Evolutionary conservation across 768 basidiomycete species (phyloP).

Genomic region (Chiua virens): DNA sequence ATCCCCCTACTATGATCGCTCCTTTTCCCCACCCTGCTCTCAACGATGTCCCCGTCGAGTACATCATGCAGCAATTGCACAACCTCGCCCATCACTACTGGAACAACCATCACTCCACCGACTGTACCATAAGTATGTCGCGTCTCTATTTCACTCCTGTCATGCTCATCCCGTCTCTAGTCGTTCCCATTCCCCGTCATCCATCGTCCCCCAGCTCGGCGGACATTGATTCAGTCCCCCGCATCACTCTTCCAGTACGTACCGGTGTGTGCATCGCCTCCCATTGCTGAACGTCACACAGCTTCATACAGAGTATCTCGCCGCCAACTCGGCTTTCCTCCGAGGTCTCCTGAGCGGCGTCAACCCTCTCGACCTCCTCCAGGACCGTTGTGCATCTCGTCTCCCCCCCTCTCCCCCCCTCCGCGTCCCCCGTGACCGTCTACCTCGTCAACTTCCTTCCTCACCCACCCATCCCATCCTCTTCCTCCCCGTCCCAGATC

Average conservation of each 20-base stretch:
- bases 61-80: too few species aligned
- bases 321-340: conserved; percentile 77
- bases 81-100: conserved; percentile 66
- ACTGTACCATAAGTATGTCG: conserved; percentile 72
- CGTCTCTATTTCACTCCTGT: not conserved
- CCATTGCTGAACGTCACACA: conserved; percentile 28
- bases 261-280: not conserved
- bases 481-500: conserved; percentile 75
- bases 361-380: conserved; percentile 58
- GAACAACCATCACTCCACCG: conserved; percentile 72
- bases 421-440: conserved; percentile 44
- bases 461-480: conserved; percentile 62
- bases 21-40: too few species aligned
- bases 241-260: conserved; percentile 63
- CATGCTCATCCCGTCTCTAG: conserved; percentile 21
- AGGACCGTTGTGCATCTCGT: conserved; percentile 29
- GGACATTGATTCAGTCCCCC: conserved; percentile 47
- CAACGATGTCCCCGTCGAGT: too few species aligned
- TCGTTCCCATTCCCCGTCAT: conserved; percentile 48
- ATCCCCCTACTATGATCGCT: too few species aligned
- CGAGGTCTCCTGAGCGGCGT: conserved; percentile 69
- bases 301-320: conserved; percentile 81
- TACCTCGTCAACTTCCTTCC: conserved; percentile 70
- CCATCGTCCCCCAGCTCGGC: conserved; percentile 53
- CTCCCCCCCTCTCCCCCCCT: not conserved